These are phyloP conservation scores for Pythium biforme DNA, from an alignment of 352 stramenopile species.

Conservation along the genomic window DNA sequence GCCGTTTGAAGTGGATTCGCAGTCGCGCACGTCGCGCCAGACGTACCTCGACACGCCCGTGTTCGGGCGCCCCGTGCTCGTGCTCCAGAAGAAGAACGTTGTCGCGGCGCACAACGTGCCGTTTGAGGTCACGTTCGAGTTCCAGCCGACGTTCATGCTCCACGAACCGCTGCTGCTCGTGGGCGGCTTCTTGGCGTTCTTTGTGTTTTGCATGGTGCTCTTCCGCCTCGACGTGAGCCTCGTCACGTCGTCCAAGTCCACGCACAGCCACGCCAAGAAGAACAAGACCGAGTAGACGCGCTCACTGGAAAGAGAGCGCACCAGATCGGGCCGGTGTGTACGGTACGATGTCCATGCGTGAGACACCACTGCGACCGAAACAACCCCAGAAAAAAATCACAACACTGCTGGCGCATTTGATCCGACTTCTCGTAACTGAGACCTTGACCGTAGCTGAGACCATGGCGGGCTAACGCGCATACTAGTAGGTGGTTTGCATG, in stretches of 20 bases:
- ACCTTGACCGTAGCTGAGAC: too few species aligned
- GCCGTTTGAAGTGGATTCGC: conserved; percentile 65
- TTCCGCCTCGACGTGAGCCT: conserved; percentile 85
- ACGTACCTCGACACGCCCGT: conserved; percentile 85
- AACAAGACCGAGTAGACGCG: conserved; percentile 67
- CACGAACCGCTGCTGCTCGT: conserved; percentile 87
- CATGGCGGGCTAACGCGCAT: too few species aligned
- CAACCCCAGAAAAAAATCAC: too few species aligned
- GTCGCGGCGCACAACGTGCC: conserved; percentile 81
- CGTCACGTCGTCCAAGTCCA: conserved; percentile 39
- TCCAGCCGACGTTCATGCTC: conserved; percentile 76
- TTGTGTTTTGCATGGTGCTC: conserved; percentile 82
- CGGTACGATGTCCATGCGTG: too few species aligned
- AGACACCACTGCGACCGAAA: too few species aligned
- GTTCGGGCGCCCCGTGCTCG: conserved; percentile 76
- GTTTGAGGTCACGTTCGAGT: conserved; percentile 87
- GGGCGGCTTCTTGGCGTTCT: conserved; percentile 79
- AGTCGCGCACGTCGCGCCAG: conserved; percentile 59
- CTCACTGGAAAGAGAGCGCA: too few species aligned
- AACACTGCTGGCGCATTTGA: too few species aligned
- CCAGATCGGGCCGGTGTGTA: background rate
- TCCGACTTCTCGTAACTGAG: too few species aligned
- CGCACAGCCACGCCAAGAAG: conserved; percentile 22
- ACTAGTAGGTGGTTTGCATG: too few species aligned
- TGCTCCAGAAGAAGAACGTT: conserved; percentile 85